These are phyloP conservation scores for Nicotiana knightiana DNA, from an alignment of 257 asterid genomes.

Conservation along the genomic window DNA sequence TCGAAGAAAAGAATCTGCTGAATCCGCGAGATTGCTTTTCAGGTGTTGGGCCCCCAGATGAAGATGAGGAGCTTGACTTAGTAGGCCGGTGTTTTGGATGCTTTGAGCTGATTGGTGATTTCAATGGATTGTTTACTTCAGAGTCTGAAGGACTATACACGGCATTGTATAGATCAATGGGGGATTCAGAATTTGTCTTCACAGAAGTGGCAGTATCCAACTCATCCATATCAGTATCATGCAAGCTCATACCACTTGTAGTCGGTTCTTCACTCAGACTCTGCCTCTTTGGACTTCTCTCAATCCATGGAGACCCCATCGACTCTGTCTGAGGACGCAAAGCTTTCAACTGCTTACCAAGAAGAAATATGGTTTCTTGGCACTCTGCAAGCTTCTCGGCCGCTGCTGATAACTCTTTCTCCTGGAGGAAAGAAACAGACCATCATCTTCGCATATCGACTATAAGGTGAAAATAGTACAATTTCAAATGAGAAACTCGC, in stretches of 20 bases:
- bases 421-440: slow-evolving; percentile 37
- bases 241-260: slow-evolving; percentile 42
- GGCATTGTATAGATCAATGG: slow-evolving; percentile 26
- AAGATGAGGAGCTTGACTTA: slow-evolving; percentile 54
- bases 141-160: slow-evolving; percentile 48
- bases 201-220: slow-evolving; percentile 31
- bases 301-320: slow-evolving; percentile 26
- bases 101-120: slow-evolving; percentile 50
- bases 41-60: slow-evolving; percentile 56
- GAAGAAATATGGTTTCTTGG: slow-evolving; percentile 86
- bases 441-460: neutral
- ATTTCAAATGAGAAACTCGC: too few relatives aligned
- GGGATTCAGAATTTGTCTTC: slow-evolving; percentile 49
- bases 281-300: slow-evolving; percentile 38
- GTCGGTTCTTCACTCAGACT: slow-evolving; percentile 45
- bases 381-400: slow-evolving; percentile 89
- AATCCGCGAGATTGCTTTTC: slow-evolving; percentile 76
- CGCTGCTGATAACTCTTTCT: slow-evolving; percentile 76
- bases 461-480: neutral
- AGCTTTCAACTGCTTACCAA: slow-evolving; percentile 73
- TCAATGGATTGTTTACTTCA: slow-evolving; percentile 44
- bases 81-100: slow-evolving; percentile 48
- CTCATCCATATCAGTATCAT: slow-evolving; percentile 41
- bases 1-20: slow-evolving; percentile 79
- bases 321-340: slow-evolving; percentile 66